phyloP scores from a whole-genome alignment of 2,329 filamentous ascomycete species.

The Aotearoamyces nothofagi region DNA sequence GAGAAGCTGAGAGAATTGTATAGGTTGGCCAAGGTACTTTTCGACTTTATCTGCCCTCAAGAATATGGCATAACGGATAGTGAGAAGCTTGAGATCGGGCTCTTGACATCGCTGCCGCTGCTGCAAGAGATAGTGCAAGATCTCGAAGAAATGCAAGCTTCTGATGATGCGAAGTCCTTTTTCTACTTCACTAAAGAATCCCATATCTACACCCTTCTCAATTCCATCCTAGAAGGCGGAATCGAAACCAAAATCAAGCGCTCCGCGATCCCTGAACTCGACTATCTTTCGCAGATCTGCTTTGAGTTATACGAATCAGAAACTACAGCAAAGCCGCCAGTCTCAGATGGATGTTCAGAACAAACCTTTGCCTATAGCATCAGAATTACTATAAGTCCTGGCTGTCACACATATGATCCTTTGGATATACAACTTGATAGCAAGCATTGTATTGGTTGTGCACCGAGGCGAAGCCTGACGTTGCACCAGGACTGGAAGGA shows the following conservation, averaged over 20 bases:
- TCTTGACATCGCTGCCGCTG: constrained; percentile 82
- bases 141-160: constrained; percentile 92
- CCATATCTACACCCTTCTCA: constrained; percentile 94
- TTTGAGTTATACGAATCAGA: constrained; percentile 97
- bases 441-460: constrained; percentile 89
- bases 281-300: constrained; percentile 94
- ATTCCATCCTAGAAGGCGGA: constrained; percentile 93
- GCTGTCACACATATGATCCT: constrained; percentile 92
- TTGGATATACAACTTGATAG: constrained; percentile 93
- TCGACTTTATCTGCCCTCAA: constrained; percentile 96
- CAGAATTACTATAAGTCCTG: constrained; percentile 87
- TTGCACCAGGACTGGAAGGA: constrained; percentile 90
- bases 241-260: constrained; percentile 95
- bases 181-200: constrained; percentile 99
- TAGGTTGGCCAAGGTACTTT: constrained; percentile 82
- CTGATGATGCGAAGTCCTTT: constrained; percentile 85
- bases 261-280: constrained; percentile 88
- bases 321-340: constrained; percentile 15
- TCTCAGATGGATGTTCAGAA: constrained; percentile 14
- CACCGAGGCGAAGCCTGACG: constrained; percentile 78
- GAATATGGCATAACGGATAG: constrained; percentile 93
- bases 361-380: constrained; percentile 75
- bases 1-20: constrained; percentile 88
- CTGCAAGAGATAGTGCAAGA: constrained; percentile 96
- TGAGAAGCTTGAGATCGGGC: constrained; percentile 96